phyloP scores from a whole-genome alignment of 495 filamentous ascomycete genomes.

The Hypoxylon intermedium region DNA sequence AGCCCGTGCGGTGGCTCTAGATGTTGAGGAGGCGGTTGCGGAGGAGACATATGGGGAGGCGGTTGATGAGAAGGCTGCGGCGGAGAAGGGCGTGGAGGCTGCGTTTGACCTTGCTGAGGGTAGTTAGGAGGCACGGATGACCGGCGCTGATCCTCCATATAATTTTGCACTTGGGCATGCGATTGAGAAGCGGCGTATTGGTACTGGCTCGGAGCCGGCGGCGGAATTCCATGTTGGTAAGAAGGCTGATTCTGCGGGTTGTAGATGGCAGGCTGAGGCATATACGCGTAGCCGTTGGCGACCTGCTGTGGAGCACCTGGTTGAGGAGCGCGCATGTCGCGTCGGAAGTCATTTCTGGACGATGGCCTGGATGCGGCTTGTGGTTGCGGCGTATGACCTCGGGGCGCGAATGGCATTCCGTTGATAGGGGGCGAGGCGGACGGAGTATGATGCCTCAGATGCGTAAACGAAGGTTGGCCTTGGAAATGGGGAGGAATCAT shows the following conservation, averaged over 20 bases:
- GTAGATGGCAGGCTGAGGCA: constrained; percentile 85
- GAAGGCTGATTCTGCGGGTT: constrained; percentile 69
- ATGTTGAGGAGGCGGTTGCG: constrained; percentile 43
- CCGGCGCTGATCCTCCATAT: constrained; percentile 71
- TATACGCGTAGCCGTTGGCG: constrained; percentile 81
- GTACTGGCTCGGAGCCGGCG: constrained; percentile 62
- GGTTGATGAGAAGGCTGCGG: constrained; percentile 53
- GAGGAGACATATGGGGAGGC: constrained; percentile 55
- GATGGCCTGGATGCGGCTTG: constrained; percentile 77
- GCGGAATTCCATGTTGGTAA: constrained; percentile 54
- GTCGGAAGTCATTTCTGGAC: constrained; percentile 78
- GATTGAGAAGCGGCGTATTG: constrained; percentile 49
- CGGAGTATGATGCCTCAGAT: constrained; percentile 81
- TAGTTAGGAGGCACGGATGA: constrained; percentile 66
- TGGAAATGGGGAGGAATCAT: constrained; percentile 81
- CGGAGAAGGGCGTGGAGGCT: constrained; percentile 42
- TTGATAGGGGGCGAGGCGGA: constrained; percentile 93
- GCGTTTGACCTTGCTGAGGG: constrained; percentile 44
- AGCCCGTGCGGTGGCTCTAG: constrained; percentile 54
- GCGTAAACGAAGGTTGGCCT: constrained; percentile 72
- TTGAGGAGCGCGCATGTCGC: constrained; percentile 74
- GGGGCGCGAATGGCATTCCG: constrained; percentile 70
- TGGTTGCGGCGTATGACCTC: constrained; percentile 82
- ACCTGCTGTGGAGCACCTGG: constrained; percentile 62
- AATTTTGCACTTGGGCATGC: constrained; percentile 61